Base-by-base conservation (phyloP, 495 filamentous ascomycete genomes). In the Massariosphaeria phaeospora region DNA sequence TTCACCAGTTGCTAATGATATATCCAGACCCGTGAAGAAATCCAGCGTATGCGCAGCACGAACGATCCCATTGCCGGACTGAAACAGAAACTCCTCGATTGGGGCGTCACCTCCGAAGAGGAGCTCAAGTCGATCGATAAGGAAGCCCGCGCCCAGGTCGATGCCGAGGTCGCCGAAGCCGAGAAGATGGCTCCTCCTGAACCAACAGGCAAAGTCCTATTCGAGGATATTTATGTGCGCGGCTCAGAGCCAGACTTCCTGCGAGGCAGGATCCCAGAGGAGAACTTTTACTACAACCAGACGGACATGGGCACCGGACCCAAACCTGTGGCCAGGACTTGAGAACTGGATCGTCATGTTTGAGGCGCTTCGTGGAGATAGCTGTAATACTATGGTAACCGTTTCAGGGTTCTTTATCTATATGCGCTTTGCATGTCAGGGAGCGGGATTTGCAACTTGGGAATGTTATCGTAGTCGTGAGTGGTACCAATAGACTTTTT, bases 41-140 rank as follows among this genome's bases (percentile, higher is more conserved):
- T 98, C 69, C 91, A 96, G 77, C 88, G 89, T 74, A 98, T 98
- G 93, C 88, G 93, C 66, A 89, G 84, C 64, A 97, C 94, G 72
- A 85, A 98, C 74, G 93, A 98, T 76, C 89, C 93, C 62, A 97
- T 98, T 66, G 90, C 91, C 63, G 93, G 93, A 35, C 83, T 98
- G 48, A 97, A 96, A 81, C 87, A 91, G 77, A 95, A 95, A 77
- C 82, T 98, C 64, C 76, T 98, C 43, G 91, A 97, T 72, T 98
- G 93, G 93, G 81, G 78, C 24, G 88, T 97, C 47, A 82, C 83
- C 61, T 80, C 81, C 55, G 93, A 97, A 77, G 91, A 96, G n/a
- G 93, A 96, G 74, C 84, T 98, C 66, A 98, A 98, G 85, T 57
- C 63, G 50, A 82, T 98, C 65, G 93, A 98, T 76, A 96, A 96